Base-by-base conservation (phyloP, 768 basidiomycete genomes). In the Lactarius evosmus region DNA sequence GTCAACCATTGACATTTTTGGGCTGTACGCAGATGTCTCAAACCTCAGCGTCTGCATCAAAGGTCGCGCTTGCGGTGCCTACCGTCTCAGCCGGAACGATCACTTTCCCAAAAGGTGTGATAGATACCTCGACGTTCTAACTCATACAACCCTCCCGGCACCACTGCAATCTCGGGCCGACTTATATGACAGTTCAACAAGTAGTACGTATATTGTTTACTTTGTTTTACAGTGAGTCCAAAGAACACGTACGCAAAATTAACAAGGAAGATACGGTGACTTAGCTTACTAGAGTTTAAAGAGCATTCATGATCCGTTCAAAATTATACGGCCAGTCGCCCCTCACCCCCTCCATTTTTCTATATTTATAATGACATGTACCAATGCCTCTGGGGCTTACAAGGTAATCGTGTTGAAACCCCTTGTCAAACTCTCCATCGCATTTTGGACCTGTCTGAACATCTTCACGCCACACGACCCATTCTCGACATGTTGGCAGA, bases 381-480 rank as follows among this genome's bases (percentile, higher is more conserved):
- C n/a, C n/a, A n/a, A n/a, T n/a, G n/a, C 40, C 40, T 34, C 34
- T 34, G 12, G 11, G 27, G 19, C 14, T 29, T 50, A 64, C 7
- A 50, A 12, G 2, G 33, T 46, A 4, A 64, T 16, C 52, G 29
- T 6, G 16, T 54, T 46, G 34, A 50, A 49, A 14, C 53, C 9
- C 29, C 44, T 55, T 25, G 63, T 60, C 33, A 63, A 30, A 4
- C 33, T 19, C 0, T 65, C 60, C 49, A 65, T 60, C 36, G 4
- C 38, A 3, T 65, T 12, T 17, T 32, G 58, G 6, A 65, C 64
- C 34, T 33, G 55, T n/a, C 16, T 62, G 32, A 66, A 62, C 61
- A 12, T 44, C 55, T 25, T 50, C 30, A 61, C 60, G 16, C 51
- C 38, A 29, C 60, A 55, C 2, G 52, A 54, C 22, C 54, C 60